Evolutionary conservation across 331 rosid genomes (phyloP).

Genomic region (Saraca asoca): DNA sequence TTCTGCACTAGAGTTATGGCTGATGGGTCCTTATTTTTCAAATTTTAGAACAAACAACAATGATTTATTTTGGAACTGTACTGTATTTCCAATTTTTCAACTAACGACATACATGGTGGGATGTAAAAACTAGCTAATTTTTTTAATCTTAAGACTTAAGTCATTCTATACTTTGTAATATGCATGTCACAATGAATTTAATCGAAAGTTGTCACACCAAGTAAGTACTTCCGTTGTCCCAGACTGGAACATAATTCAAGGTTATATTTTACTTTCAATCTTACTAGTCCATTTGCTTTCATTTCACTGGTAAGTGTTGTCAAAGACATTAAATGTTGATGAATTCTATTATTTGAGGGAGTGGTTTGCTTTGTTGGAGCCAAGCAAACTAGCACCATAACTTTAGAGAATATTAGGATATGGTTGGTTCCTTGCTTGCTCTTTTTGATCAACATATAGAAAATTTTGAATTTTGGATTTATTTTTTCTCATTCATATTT

Average conservation of each 20-base stretch:
- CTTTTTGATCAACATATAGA: conserved; percentile 9
- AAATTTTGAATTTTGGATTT: conserved; percentile 25
- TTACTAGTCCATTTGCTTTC: conserved; percentile 28
- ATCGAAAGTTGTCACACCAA: too few species aligned
- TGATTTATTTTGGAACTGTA: too few species aligned
- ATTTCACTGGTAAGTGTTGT: conserved; percentile 68
- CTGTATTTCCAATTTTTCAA: too few species aligned
- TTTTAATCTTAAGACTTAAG: too few species aligned
- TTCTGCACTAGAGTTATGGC: too few species aligned
- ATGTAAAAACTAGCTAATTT: too few species aligned
- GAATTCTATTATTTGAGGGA: conserved; percentile 85
- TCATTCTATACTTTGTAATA: too few species aligned
- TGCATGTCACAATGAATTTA: too few species aligned
- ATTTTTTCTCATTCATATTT: conserved; percentile 29
- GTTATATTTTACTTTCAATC: background rate
- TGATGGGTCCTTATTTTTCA: too few species aligned
- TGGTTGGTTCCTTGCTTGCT: conserved; percentile 43
- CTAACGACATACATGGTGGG: too few species aligned
- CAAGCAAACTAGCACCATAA: conserved; percentile 80
- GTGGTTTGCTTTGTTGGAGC: conserved; percentile 80
- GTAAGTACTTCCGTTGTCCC: too few species aligned
- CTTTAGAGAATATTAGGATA: conserved; percentile 69
- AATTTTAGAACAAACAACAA: too few species aligned
- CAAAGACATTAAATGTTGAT: conserved; percentile 86
- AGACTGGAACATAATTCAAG: background rate